Percentiles rank a stretch among this genome's conserved stretches.
phyloP scores from a whole-genome alignment of 139 green algal species.

The Coccomyxa sp. region DNA sequence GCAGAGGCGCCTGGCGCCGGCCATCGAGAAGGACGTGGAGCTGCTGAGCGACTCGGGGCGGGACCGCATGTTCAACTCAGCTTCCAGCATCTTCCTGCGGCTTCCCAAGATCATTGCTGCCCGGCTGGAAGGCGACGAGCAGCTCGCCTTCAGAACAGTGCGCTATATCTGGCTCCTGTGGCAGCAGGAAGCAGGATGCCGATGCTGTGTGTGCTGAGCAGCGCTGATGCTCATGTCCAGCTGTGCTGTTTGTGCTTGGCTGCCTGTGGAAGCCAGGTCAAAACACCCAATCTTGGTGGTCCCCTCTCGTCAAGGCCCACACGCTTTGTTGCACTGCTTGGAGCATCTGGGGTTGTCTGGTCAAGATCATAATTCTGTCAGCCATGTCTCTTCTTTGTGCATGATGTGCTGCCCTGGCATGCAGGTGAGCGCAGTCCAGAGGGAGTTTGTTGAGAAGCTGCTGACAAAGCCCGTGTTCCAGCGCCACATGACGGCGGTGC shows the following conservation, averaged over 20 bases:
- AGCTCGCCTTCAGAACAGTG: too few species aligned
- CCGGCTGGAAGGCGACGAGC: too few species aligned
- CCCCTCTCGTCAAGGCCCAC: background rate
- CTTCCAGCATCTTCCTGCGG: slow-evolving; percentile 8
- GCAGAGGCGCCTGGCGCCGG: background rate
- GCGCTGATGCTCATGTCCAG: too few species aligned
- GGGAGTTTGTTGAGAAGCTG: slow-evolving; percentile 53
- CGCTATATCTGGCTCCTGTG: too few species aligned
- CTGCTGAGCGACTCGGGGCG: slow-evolving; percentile 24
- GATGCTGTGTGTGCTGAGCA: too few species aligned
- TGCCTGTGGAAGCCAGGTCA: background rate
- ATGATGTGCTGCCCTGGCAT: background rate
- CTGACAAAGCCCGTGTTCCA: slow-evolving; percentile 67
- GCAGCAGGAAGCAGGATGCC: too few species aligned
- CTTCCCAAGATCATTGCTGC: too few species aligned
- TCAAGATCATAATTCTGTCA: slow-evolving; percentile 56
- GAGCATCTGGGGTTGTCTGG: slow-evolving; percentile 27
- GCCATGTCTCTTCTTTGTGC: slow-evolving; percentile 29
- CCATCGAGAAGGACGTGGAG: slow-evolving; percentile 6
- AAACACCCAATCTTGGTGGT: background rate
- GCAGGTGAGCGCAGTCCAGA: slow-evolving; percentile 54
- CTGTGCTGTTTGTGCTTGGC: too few species aligned
- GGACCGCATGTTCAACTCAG: slow-evolving; percentile 31
- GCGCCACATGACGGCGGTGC: slow-evolving; percentile 58
- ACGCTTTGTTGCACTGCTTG: slow-evolving; percentile 6